Percentiles rank a stretch among this genome's conserved stretches.
phyloP scores from a whole-genome alignment of 1,284 basidiomycete genomes.

The Kalmanozyma brasiliensis region DNA sequence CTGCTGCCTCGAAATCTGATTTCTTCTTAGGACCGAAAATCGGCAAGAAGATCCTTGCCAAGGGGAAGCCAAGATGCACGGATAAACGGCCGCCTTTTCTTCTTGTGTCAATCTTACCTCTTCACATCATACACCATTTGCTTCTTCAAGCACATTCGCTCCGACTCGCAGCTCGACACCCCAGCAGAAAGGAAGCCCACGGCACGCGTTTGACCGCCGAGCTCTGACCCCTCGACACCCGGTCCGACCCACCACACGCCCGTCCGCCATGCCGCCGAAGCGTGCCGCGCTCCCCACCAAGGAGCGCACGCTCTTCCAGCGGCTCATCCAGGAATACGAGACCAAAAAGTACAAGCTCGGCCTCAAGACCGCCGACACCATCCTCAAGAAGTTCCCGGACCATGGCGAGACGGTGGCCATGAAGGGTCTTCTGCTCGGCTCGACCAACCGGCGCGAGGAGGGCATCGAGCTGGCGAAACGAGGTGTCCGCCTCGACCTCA shows the following conservation, averaged over 20 bases:
- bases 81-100: neutral
- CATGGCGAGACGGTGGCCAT: slow-evolving; percentile 75
- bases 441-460: slow-evolving; percentile 67
- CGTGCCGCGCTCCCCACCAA: slow-evolving; percentile 76
- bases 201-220: neutral
- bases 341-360: slow-evolving; percentile 88
- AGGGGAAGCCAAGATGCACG: neutral
- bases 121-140: neutral
- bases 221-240: neutral
- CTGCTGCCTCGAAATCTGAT: slow-evolving; percentile 12
- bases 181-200: slow-evolving; percentile 4
- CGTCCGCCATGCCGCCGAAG: slow-evolving; percentile 55
- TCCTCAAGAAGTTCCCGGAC: slow-evolving; percentile 93
- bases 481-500: slow-evolving; percentile 83
- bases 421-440: slow-evolving; percentile 64
- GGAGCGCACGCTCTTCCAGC: slow-evolving; percentile 86
- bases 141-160: neutral
- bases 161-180: neutral
- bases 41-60: slow-evolving; percentile 22
- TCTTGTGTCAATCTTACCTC: neutral
- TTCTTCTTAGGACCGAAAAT: slow-evolving; percentile 5
- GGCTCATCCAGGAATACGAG: slow-evolving; percentile 83
- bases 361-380: slow-evolving; percentile 89
- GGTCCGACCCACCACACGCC: neutral
- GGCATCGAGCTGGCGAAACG: slow-evolving; percentile 87